Evolutionary conservation across 345 rosid genomes (phyloP), one percentile per base, ranked within the genome.

Genomic region (Gossypium thurberi): DNA sequence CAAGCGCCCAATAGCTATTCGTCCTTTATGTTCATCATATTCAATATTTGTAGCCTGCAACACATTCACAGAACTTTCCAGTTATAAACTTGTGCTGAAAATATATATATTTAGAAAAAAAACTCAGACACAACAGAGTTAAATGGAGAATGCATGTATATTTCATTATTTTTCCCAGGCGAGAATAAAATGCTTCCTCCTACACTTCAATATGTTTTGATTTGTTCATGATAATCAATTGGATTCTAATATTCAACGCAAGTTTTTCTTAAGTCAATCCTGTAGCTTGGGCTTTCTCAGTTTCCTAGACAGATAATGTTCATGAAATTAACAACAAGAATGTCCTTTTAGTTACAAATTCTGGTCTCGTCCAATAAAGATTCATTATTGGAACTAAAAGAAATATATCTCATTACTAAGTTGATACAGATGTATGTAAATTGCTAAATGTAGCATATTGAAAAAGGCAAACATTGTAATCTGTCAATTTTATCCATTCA

Each of bases 1-100:
- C 85, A 95, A 81, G 76, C 98, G 89, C 37, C 98, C 99, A 75
- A 95, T 95, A 72, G 94, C 99, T 80, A 95, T 89, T 17, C 99
- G 89, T 74, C 98, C 97, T 87, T 94, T 94, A 82, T 94, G 99
- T 74, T 92, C 98, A 76, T 92, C 99, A 80, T 89, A 95, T 75
- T 95, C 99, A 10, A 94, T 77, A 80, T 88, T 94, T 84, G 98
- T 94, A 26, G 81, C 97, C 98, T 92, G 75, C 64, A 77, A 47
- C 15, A 74, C 50, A 69, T 46, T 28, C 62, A 67, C 5, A 20
- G 15, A 73, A 28, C 53, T 81, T 14, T 69, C 10, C 47, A 48
- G 71, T 69, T 25, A 65, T 48, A 63, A 23, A 75, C 6, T 58
- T 61, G 43, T 53, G 8, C 3, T 15, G 48, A 52, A 76, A 37